Evolutionary conservation across 2,329 filamentous ascomycete genomes (phyloP), one percentile per base, ranked within the genome.

Genomic region (Pseudogymnoascus sp.): DNA sequence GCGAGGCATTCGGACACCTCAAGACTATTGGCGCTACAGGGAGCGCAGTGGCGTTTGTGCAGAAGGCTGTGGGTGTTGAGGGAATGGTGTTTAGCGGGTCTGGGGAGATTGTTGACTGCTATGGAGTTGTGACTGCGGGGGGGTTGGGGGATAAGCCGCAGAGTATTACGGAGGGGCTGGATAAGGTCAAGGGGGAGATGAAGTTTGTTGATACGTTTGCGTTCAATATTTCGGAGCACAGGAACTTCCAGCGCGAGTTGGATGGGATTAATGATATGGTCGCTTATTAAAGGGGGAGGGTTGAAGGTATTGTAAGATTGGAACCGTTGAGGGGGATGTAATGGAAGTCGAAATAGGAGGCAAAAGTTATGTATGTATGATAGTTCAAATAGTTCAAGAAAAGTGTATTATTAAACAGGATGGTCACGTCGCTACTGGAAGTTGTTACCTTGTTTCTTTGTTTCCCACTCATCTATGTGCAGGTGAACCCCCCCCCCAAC

Each of bases 1-100:
- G 88, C 1, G 91, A 94, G 73, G 87, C 90, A 0, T 94, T 93
- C 68, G 90, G 89, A 0, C 90, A 94, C 66, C 79, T 92, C 60
- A 94, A 94, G 78, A 78, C 89, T 1, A 88, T 94, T 23, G 90
- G 85, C 1, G 91, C 87, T 0, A 88, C 87, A 0, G 90, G 88
- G 0, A 89, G 92, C 71, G 90, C 80, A 0, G 83, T 90, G 0
- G 77, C 83, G 2, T 77, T 93, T 42, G 79, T 93, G 28, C 74
- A 79, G 60, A 74, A 79, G 31, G 75, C 75, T 1, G 77, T 62
- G 69, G 74, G 75, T 31, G 71, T 81, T 4, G 76, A 79, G 0
- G 79, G 77, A 4, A 75, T 85, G 67, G 64, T 75, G 4, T 80
- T 83, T 68, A 70, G 72, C 14, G 59, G 59, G 12, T 65, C 40